Conservation (phyloP, 2,329 filamentous ascomycete genomes). For the Diaporthe vaccinii region DNA sequence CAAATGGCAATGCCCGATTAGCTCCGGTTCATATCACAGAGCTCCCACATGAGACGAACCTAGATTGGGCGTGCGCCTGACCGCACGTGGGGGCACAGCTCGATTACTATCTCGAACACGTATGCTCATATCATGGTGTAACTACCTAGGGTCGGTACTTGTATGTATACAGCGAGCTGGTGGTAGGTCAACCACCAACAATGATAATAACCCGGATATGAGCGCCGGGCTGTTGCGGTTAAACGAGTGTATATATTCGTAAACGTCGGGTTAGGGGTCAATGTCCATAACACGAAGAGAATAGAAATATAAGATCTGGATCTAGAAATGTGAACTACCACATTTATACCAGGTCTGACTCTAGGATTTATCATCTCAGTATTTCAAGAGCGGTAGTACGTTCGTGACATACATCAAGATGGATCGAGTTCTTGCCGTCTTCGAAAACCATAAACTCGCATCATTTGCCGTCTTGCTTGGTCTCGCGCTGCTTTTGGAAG, state of each 20-base stretch:
- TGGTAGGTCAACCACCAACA: neutral
- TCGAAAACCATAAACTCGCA: neutral
- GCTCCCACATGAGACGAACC: neutral
- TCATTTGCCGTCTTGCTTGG: neutral
- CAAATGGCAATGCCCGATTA: neutral
- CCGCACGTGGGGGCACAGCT: neutral
- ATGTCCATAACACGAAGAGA: neutral
- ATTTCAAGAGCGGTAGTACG: neutral
- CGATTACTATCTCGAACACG: neutral
- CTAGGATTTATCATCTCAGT: neutral
- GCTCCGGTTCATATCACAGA: neutral
- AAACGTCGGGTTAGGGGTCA: neutral
- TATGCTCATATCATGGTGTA: neutral
- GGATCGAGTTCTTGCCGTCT: neutral
- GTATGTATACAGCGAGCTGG: neutral
- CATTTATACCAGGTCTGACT: neutral
- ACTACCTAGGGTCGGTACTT: neutral
- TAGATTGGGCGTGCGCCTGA: neutral
- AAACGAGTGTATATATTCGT: neutral
- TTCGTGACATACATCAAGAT: neutral
- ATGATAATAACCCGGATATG: neutral
- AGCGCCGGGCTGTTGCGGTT: neutral
- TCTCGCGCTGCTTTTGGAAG: neutral
- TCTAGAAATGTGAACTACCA: neutral
- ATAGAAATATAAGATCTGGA: neutral